A percentile compares a stretch with the other conserved stretches of the same genome.
phyloP scores from a whole-genome alignment of 129 eudicot genomes.

The sunflower (Helianthus annuus) region DNA sequence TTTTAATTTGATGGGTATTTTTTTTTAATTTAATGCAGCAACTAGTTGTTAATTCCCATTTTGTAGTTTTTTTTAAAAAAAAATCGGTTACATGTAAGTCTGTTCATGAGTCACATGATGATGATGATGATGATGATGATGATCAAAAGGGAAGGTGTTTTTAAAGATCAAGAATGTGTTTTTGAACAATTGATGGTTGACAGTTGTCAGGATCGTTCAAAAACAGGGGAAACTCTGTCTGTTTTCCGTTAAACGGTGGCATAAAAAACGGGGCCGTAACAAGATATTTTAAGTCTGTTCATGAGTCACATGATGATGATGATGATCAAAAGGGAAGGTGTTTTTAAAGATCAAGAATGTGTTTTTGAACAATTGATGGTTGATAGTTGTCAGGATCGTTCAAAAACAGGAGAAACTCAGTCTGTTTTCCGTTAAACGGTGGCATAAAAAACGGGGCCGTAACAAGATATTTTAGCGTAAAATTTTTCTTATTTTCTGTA shows the following conservation, averaged over 20 bases:
- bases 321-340: conserved; percentile 9
- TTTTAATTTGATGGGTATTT: conserved; percentile 6
- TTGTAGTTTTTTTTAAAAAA: neutral
- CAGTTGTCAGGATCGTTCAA: too few relatives aligned
- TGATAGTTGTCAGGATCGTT: too few relatives aligned
- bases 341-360: conserved; percentile 23
- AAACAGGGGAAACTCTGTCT: too few relatives aligned
- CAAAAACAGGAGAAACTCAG: too few relatives aligned
- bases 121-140: too few relatives aligned
- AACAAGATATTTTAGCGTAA: too few relatives aligned
- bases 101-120: conserved; percentile 18
- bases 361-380: conserved; percentile 8
- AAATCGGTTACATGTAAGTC: conserved; percentile 8
- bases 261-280: too few relatives aligned
- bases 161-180: conserved; percentile 28
- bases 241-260: too few relatives aligned
- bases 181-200: neutral
- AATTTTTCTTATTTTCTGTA: too few relatives aligned
- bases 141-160: conserved; percentile 15
- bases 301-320: conserved; percentile 21
- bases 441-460: too few relatives aligned
- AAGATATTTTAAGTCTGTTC: conserved; percentile 9
- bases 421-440: too few relatives aligned
- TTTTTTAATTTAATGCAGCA: neutral
- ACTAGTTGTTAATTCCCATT: neutral